These are phyloP conservation scores for Filosporella fistucella DNA, from an alignment of 495 filamentous ascomycete genomes.

Conservation along the genomic window DNA sequence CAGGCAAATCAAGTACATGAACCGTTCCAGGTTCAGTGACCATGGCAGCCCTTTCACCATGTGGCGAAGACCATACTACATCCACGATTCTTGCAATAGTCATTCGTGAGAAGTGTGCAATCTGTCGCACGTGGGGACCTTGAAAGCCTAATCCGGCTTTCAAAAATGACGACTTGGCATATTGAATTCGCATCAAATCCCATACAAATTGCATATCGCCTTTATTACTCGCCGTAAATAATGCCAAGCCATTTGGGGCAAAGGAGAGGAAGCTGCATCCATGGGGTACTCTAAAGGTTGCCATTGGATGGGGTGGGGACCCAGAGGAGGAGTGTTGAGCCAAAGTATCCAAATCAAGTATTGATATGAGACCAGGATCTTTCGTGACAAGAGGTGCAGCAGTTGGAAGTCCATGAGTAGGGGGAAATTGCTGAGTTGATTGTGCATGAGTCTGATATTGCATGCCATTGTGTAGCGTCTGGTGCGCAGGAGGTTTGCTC, in stretches of 20 bases:
- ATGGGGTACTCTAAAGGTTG: slow-evolving; percentile 74
- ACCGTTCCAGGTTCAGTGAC: slow-evolving; percentile 91
- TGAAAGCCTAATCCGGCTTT: slow-evolving; percentile 33
- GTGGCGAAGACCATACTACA: slow-evolving; percentile 79
- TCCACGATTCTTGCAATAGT: slow-evolving; percentile 87
- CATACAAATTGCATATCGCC: slow-evolving; percentile 90
- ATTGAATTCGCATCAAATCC: slow-evolving; percentile 77
- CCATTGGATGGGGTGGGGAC: slow-evolving; percentile 53
- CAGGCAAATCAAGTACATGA: slow-evolving; percentile 83
- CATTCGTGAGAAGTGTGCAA: slow-evolving; percentile 83
- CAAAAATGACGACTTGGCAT: slow-evolving; percentile 47
- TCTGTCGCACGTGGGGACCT: slow-evolving; percentile 67
- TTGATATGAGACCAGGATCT: slow-evolving; percentile 77
- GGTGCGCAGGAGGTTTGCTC: slow-evolving; percentile 51
- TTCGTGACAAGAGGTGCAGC: slow-evolving; percentile 38
- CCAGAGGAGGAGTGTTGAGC: slow-evolving; percentile 32
- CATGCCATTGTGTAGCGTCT: slow-evolving; percentile 3
- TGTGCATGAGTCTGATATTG: slow-evolving; percentile 24
- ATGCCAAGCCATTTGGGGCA: slow-evolving; percentile 73
- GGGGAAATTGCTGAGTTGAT: slow-evolving; percentile 54
- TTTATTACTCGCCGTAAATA: slow-evolving; percentile 87
- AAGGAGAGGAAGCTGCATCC: slow-evolving; percentile 93
- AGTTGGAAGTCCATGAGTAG: slow-evolving; percentile 61
- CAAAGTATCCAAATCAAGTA: slow-evolving; percentile 72
- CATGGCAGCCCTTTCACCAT: slow-evolving; percentile 75